Evolutionary conservation across 805 yeast species (phyloP).

Genomic region (Komagataella ulmi): DNA sequence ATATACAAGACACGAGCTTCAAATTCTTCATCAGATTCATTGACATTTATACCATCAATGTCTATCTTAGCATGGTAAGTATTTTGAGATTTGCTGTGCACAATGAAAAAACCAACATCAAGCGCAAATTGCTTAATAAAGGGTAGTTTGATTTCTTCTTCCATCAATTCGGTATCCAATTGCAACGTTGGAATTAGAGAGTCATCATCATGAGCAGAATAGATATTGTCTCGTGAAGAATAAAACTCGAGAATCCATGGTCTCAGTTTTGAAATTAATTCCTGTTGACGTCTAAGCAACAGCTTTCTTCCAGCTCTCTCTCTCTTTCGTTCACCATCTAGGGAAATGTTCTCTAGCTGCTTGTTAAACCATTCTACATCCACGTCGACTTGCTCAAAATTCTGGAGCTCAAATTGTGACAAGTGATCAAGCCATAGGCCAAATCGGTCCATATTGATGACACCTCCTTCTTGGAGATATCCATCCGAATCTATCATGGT

Average conservation of each 20-base stretch:
- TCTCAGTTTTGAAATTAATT: constrained; percentile 43
- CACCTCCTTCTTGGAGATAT: constrained; percentile 73
- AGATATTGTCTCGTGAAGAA: constrained; percentile 18
- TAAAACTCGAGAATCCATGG: constrained; percentile 30
- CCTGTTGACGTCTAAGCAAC: constrained; percentile 60
- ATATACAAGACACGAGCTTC: constrained; percentile 35
- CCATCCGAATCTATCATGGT: constrained; percentile 66
- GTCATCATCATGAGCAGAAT: constrained; percentile 18
- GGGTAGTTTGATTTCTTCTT: constrained; percentile 33
- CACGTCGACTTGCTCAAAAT: constrained; percentile 72
- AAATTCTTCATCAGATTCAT: constrained; percentile 55
- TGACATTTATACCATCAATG: constrained; percentile 59
- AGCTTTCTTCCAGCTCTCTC: constrained; percentile 51
- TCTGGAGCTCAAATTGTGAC: constrained; percentile 69
- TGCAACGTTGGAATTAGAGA: constrained; percentile 27
- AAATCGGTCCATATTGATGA: constrained; percentile 61
- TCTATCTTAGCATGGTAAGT: constrained; percentile 51
- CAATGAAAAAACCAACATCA: constrained; percentile 52
- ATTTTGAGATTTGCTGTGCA: constrained; percentile 46
- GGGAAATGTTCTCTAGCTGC: constrained; percentile 66
- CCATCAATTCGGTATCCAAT: constrained; percentile 23
- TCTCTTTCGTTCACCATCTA: constrained; percentile 59
- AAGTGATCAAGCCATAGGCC: constrained; percentile 64
- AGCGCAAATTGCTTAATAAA: constrained; percentile 52
- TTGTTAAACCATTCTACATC: constrained; percentile 89